Evolutionary conservation across 176 grass and related monocot species (phyloP), one percentile per base, ranked within the genome.

Genomic region (Poa pratensis): DNA sequence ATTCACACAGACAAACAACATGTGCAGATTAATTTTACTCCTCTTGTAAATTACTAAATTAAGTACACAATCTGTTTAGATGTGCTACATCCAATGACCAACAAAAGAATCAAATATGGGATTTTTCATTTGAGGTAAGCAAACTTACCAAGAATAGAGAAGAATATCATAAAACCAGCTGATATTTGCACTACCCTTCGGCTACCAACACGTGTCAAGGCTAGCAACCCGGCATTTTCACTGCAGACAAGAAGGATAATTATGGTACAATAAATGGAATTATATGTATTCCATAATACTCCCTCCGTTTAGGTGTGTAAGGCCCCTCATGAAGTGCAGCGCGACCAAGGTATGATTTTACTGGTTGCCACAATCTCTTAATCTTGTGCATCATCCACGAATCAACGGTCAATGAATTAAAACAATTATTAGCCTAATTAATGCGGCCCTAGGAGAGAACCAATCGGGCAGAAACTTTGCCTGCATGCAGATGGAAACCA

Each of bases 121-220:
- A 76, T 69, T n/a, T n/a, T n/a, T n/a, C n/a, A n/a, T n/a, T 70
- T 28, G 26, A 45, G 22, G 15, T 23, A 72, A 64, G 9, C 17
- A 53, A 82, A 40, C 58, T 83, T 86, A 96, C 97, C 96, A 63
- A 99, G 67, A 72, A 99, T 88, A 68, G 97, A 99, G 57, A 99
- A 99, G 85, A 99, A 99, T 67, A 99, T 96, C 97, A 99, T 99
- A 87, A 99, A 99, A 63, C 97, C 94, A 70, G 97, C 97, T 85
- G 97, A 95, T 91, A 99, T 99, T 80, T 99, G 94, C 27, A 96
- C 97, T 12, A 99, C 97, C 66, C 97, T 89, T 79, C 94, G 83
- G 87, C 97, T 99, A 77, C 97, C 97, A 83, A 99, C 84, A 22
- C 88, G 94, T 80, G 97, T 99, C 86, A 99, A 79, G 63, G 94